Evolutionary conservation across 2,329 filamentous ascomycete genomes (phyloP).

Genomic region (Botrytis medusae): DNA sequence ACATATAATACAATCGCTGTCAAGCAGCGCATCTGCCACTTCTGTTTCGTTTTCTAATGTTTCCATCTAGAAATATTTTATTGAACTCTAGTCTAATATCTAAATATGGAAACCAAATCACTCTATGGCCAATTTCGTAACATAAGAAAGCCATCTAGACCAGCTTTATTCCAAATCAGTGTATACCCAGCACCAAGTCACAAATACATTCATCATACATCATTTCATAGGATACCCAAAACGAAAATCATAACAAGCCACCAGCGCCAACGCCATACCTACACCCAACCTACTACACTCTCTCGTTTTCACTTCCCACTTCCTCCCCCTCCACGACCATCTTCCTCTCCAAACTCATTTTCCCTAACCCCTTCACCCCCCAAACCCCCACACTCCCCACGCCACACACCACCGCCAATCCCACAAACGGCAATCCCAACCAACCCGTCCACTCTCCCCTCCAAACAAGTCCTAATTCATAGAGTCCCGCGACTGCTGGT

Average conservation of each 20-base stretch:
- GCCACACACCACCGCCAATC: neutral
- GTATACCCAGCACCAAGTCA: too few relatives aligned
- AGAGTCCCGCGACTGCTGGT: constrained; percentile 32
- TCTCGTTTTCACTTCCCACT: neutral
- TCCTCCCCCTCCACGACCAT: neutral
- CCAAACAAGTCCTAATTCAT: constrained; percentile 32
- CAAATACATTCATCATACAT: neutral
- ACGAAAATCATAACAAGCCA: neutral
- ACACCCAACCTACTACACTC: neutral
- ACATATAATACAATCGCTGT: too few relatives aligned
- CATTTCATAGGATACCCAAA: neutral
- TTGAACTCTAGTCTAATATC: neutral
- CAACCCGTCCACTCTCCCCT: constrained; percentile 31
- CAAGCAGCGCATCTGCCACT: too few relatives aligned
- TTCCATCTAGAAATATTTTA: neutral
- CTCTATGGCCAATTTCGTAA: neutral
- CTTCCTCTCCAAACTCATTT: neutral
- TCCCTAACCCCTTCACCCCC: constrained; percentile 3
- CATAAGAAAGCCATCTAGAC: neutral
- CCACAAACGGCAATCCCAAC: constrained; percentile 35
- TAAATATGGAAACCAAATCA: neutral
- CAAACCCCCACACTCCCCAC: constrained; percentile 6
- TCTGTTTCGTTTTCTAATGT: neutral
- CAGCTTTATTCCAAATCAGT: neutral
- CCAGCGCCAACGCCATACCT: neutral